phyloP scores from a whole-genome alignment of 768 basidiomycete species.

The Chlorophyllum brunneum region DNA sequence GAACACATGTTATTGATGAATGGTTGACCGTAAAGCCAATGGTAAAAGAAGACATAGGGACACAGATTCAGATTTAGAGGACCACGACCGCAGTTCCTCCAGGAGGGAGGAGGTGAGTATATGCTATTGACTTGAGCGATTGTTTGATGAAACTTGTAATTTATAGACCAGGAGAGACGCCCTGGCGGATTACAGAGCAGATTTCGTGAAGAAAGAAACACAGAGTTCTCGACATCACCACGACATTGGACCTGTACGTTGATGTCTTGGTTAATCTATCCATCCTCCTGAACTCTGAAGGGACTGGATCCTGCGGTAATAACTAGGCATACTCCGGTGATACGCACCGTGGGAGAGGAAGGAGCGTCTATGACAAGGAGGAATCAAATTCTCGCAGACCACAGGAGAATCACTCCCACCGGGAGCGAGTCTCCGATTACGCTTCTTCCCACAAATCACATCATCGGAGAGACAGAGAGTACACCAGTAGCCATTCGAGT shows the following conservation, averaged over 20 bases:
- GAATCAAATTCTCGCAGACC: background rate
- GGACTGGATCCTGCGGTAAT: background rate
- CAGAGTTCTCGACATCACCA: background rate
- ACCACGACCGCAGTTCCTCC: background rate
- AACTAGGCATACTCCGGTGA: background rate
- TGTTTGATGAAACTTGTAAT: background rate
- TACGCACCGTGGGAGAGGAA: background rate
- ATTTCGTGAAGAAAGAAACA: conserved; percentile 1
- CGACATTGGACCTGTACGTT: conserved; percentile 1
- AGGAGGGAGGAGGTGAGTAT: conserved; percentile 1
- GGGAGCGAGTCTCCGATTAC: background rate
- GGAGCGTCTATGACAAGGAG: background rate
- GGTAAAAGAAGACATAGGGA: conserved; percentile 1
- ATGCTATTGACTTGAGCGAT: background rate
- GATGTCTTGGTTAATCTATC: background rate
- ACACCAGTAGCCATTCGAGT: background rate
- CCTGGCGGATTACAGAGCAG: conserved; percentile 5
- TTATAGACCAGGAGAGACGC: background rate
- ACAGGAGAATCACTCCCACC: background rate
- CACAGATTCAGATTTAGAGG: background rate
- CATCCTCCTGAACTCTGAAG: conserved; percentile 4
- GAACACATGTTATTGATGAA: background rate
- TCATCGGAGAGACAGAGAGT: background rate
- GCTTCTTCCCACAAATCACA: background rate
- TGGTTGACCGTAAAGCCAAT: background rate